Conservation (phyloP, 2,329 filamentous ascomycete genomes). For the Aureobasidium sp. region DNA sequence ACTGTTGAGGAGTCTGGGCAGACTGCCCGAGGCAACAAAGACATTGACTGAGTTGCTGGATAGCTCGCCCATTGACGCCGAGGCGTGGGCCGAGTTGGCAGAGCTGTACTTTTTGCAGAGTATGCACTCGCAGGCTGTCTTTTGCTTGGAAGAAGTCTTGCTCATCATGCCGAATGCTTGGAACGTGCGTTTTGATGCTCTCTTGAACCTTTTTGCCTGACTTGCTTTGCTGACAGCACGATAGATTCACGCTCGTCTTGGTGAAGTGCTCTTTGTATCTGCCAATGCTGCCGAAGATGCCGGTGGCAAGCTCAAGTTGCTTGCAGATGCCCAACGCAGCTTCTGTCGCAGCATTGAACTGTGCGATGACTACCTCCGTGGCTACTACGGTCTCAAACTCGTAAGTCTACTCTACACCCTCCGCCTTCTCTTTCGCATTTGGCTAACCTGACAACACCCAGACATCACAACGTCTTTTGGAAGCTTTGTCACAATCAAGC, state of each 20-base stretch:
- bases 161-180: conserved; percentile 85
- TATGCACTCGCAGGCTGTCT: conserved; percentile 75
- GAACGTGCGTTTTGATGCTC: conserved; percentile 59
- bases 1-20: conserved; percentile 67
- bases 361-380: conserved; percentile 85
- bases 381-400: conserved; percentile 84
- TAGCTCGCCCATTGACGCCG: conserved; percentile 79
- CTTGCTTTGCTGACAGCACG: not conserved
- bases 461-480: conserved; percentile 23
- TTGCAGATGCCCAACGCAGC: conserved; percentile 70
- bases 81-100: conserved; percentile 87
- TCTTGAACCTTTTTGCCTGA: not conserved
- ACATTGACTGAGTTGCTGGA: conserved; percentile 71
- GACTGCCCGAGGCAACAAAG: conserved; percentile 63
- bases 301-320: conserved; percentile 39
- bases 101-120: conserved; percentile 79
- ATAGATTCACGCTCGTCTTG: conserved; percentile 73
- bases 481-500: conserved; percentile 20
- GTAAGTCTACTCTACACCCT: conserved; percentile 10
- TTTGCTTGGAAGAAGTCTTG: conserved; percentile 82
- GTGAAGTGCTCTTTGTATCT: conserved; percentile 73
- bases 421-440: not conserved
- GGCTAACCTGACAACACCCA: not conserved
- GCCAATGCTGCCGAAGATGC: conserved; percentile 30
- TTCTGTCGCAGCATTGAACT: conserved; percentile 90